Evolutionary conservation across 148 eudicot species (phyloP), one percentile per base, ranked within the genome.

Genomic region (Fagopyrum tataricum): DNA sequence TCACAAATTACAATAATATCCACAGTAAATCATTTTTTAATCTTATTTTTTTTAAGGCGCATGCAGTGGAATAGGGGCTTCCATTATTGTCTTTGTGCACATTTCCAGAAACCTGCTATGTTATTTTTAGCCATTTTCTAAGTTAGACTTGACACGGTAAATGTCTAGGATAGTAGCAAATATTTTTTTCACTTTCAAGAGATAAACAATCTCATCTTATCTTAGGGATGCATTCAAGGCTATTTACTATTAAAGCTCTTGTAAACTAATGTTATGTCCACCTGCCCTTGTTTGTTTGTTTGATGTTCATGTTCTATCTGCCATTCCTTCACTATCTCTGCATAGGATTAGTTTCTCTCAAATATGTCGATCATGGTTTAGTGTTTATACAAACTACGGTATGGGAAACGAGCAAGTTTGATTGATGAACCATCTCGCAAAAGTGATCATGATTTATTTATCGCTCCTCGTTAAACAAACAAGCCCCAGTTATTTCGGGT

Each of bases 41-140:
- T 59, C 67, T 1, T 59, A 1, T 59, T 59, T 23, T 51, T 61
- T 61, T 11, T 11, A 61, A 31, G 42, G 2, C 1, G 42, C 41
- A 26, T 61, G 41, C 24, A 64, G 44, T 64, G 69, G 20, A 31
- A 4, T 26, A 61, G 67, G 67, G 15, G 40, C 69, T 37, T 64
- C 69, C 69, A 64, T 64, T 64, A 64, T 64, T 64, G 69, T 64
- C 20, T 37, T 37, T 64, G 43, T 64, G 69, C 68, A 64, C 69
- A 64, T 39, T 61, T 61, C 23, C 10, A 56, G 17, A 24, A 26
- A 9, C 67, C 23, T 21, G 13, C 37, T 56, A 7, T 56, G 6
- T 9, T 13, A 61, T 61, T 31, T 31, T 37, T 64, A 37, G 69
- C 20, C 44, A 64, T 64, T 64, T 64, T 64, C 20, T 39, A 64